Evolutionary conservation across 441 rosid genomes (phyloP).

Genomic region (Gossypium armourianum): DNA sequence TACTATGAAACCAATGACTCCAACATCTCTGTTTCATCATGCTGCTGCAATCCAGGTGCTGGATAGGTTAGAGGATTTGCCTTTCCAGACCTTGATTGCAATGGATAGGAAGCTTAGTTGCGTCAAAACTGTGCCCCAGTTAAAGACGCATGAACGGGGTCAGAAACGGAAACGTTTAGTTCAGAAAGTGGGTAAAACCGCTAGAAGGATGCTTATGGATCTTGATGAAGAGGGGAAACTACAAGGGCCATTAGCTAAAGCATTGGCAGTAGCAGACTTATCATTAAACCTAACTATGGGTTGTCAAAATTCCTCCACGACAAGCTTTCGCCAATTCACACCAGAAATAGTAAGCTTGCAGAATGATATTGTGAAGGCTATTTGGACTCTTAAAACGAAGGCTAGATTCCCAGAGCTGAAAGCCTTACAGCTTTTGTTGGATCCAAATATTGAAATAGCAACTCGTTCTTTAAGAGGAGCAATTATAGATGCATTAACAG

Average conservation of each 20-base stretch:
- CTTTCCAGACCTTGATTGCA: slow-evolving; percentile 41
- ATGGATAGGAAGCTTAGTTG: slow-evolving; percentile 63
- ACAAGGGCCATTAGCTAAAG: slow-evolving; percentile 54
- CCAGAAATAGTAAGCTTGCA: slow-evolving; percentile 49
- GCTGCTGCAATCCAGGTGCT: slow-evolving; percentile 36
- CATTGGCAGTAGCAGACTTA: slow-evolving; percentile 54
- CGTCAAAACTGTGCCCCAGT: slow-evolving; percentile 28
- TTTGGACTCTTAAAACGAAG: slow-evolving; percentile 39
- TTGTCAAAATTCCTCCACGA: slow-evolving; percentile 19
- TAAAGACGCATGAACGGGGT: slow-evolving; percentile 25
- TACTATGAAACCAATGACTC: slow-evolving; percentile 20
- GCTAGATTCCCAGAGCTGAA: slow-evolving; percentile 43
- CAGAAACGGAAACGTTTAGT: slow-evolving; percentile 34
- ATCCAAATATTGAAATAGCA: slow-evolving; percentile 37
- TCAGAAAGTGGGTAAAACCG: slow-evolving; percentile 28
- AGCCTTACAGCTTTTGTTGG: slow-evolving; percentile 42
- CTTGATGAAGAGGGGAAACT: slow-evolving; percentile 32
- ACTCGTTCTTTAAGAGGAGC: slow-evolving; percentile 40
- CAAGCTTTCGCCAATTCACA: slow-evolving; percentile 36
- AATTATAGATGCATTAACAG: slow-evolving; percentile 42
- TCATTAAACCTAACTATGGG: slow-evolving; percentile 38
- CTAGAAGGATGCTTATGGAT: slow-evolving; percentile 50
- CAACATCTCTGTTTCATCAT: slow-evolving; percentile 28
- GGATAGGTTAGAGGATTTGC: slow-evolving; percentile 43
- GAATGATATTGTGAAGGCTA: slow-evolving; percentile 59